A percentile compares a stretch with the other conserved stretches of the same genome.
Conservation (phyloP, 129 eudicot species). For the Cynara cardunculus region DNA sequence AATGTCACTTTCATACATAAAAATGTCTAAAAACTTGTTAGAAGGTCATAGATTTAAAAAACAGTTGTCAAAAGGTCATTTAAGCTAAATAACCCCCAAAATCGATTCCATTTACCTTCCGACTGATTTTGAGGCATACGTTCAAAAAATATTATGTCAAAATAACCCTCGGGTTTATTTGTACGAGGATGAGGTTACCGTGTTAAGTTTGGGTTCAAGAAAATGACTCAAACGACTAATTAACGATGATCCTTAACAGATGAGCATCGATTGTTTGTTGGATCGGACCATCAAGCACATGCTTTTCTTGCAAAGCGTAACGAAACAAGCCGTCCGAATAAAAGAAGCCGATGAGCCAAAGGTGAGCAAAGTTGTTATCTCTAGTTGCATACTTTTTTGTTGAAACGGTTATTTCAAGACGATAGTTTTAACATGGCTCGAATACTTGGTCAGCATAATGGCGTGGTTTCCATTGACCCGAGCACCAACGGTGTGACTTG, state of each 20-base stretch:
- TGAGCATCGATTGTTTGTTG: conserved; percentile 90
- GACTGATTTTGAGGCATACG: too few species aligned
- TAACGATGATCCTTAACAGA: conserved; percentile 35
- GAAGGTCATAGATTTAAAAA: too few species aligned
- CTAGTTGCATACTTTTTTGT: not conserved
- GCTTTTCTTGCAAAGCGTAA: conserved; percentile 77
- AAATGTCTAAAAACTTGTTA: too few species aligned
- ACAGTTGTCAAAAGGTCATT: too few species aligned
- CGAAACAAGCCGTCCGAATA: conserved; percentile 53
- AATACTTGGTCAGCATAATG: conserved; percentile 16
- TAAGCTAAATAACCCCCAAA: too few species aligned
- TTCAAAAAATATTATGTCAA: not conserved
- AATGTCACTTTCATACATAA: too few species aligned
- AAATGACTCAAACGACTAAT: not conserved
- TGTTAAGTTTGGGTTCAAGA: not conserved
- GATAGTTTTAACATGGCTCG: not conserved
- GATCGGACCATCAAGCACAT: conserved; percentile 85
- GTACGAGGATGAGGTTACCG: not conserved
- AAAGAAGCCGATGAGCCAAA: conserved; percentile 45
- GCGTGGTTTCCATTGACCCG: conserved; percentile 20
- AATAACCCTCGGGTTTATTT: not conserved
- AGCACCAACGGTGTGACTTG: conserved; percentile 58
- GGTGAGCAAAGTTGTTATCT: conserved; percentile 31
- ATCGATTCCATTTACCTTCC: too few species aligned
- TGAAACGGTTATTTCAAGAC: not conserved